Percentiles rank a stretch among this genome's conserved stretches.
These are phyloP conservation scores for Phytophthora fragariae DNA, from an alignment of 352 stramenopile species.

Conservation along the genomic window DNA sequence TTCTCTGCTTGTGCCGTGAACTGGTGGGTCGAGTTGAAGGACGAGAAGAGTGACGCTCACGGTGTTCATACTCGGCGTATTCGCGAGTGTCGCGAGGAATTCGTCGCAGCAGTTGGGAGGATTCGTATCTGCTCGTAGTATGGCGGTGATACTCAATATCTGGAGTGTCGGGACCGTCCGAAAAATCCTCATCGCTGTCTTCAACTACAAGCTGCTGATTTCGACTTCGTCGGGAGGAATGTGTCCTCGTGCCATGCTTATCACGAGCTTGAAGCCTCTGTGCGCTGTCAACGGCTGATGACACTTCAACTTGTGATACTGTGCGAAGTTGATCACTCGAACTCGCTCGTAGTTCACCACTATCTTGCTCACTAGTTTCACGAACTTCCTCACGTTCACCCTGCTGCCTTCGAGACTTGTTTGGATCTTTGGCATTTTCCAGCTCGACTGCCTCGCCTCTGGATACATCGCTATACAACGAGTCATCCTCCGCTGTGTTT, in stretches of 20 bases:
- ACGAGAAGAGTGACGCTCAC: constrained; percentile 4
- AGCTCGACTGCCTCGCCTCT: background rate
- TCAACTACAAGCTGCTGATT: constrained; percentile 13
- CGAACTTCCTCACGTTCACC: background rate
- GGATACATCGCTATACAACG: background rate
- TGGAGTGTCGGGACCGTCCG: constrained; percentile 22
- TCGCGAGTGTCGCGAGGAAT: background rate
- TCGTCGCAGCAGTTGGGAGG: background rate
- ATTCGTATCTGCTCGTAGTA: background rate
- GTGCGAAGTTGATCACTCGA: background rate
- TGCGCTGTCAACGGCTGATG: background rate
- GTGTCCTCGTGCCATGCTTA: background rate
- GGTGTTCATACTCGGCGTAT: background rate
- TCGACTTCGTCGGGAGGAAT: constrained; percentile 7
- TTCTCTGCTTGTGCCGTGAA: constrained; percentile 6
- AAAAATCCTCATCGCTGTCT: constrained; percentile 23
- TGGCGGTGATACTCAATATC: background rate
- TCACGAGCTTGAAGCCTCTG: background rate
- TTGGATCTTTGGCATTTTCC: background rate
- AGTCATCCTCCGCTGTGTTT: background rate
- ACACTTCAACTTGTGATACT: background rate
- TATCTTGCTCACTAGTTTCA: background rate
- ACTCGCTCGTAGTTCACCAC: background rate
- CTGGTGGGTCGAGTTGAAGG: background rate
- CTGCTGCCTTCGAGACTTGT: background rate